Evolutionary conservation across 257 asterid species (phyloP).

Genomic region (Salvia splendens): DNA sequence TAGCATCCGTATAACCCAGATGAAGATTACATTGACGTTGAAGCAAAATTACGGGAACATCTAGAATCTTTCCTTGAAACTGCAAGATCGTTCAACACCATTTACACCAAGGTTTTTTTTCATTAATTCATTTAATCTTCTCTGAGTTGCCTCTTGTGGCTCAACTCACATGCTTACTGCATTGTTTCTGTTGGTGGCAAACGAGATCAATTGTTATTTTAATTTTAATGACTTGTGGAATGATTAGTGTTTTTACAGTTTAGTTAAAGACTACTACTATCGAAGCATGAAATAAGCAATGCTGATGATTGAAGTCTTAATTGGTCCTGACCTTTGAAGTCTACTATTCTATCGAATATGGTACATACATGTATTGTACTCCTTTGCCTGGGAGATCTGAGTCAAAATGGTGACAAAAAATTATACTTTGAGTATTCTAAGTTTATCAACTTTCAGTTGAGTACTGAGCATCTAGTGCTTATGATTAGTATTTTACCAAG

Average conservation of each 20-base stretch:
- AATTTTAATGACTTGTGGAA: constrained; percentile 2
- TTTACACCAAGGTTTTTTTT: constrained; percentile 80
- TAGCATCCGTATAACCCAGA: constrained; percentile 96
- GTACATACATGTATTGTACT: neutral
- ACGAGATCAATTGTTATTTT: neutral
- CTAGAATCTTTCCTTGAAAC: constrained; percentile 96
- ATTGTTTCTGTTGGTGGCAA: neutral
- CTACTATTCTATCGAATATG: neutral
- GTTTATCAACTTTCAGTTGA: constrained; percentile 12
- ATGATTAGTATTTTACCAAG: neutral
- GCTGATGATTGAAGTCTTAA: neutral
- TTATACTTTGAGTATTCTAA: neutral
- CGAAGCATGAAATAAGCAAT: constrained; percentile 1
- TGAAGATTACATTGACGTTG: constrained; percentile 85
- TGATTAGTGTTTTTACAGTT: neutral
- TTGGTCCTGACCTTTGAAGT: neutral
- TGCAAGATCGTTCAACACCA: constrained; percentile 86
- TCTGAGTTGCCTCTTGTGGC: constrained; percentile 13
- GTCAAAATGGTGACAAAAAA: constrained; percentile 6
- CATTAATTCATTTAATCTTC: constrained; percentile 27
- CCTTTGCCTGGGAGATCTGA: constrained; percentile 19
- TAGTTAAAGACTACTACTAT: neutral
- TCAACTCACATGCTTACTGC: constrained; percentile 20
- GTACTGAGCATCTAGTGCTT: constrained; percentile 10
- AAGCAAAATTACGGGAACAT: constrained; percentile 77